Evolutionary conservation across 306 rosid genomes (phyloP).

Genomic region (Vigna mungo): DNA sequence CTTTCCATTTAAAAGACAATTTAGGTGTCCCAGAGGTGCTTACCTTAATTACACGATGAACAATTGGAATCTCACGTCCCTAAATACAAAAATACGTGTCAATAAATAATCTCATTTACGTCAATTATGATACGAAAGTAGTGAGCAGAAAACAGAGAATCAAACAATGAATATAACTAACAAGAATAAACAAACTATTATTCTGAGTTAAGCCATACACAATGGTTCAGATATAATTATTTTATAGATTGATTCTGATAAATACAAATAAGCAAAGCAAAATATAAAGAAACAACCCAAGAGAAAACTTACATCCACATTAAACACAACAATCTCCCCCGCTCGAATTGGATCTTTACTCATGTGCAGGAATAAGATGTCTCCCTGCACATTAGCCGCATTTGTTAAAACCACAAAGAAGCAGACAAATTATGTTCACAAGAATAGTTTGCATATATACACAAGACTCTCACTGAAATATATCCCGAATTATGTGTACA

Average conservation of each 20-base stretch:
- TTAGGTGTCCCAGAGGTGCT: not conserved
- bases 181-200: slow-evolving; percentile 9
- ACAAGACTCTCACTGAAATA: slow-evolving; percentile 18
- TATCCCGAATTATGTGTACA: slow-evolving; percentile 2
- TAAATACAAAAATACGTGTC: slow-evolving; percentile 31
- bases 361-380: slow-evolving; percentile 93
- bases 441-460: slow-evolving; percentile 13
- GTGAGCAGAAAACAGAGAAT: slow-evolving; percentile 2
- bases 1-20: slow-evolving; percentile 3
- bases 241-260: not conserved
- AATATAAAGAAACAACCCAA: not conserved
- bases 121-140: slow-evolving; percentile 19
- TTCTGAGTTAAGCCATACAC: not conserved
- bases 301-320: slow-evolving; percentile 74
- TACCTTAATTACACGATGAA: slow-evolving; percentile 95
- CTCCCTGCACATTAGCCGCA: slow-evolving; percentile 62
- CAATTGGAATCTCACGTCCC: slow-evolving; percentile 99
- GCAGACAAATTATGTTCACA: not conserved
- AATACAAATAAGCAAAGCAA: not conserved
- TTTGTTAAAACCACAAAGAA: slow-evolving; percentile 28
- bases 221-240: not conserved
- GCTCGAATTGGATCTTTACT: slow-evolving; percentile 92
- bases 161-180: slow-evolving; percentile 9
- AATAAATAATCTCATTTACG: not conserved
- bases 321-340: slow-evolving; percentile 96